Evolutionary conservation across 768 basidiomycete species (phyloP).

Genomic region (Mycena crocata): DNA sequence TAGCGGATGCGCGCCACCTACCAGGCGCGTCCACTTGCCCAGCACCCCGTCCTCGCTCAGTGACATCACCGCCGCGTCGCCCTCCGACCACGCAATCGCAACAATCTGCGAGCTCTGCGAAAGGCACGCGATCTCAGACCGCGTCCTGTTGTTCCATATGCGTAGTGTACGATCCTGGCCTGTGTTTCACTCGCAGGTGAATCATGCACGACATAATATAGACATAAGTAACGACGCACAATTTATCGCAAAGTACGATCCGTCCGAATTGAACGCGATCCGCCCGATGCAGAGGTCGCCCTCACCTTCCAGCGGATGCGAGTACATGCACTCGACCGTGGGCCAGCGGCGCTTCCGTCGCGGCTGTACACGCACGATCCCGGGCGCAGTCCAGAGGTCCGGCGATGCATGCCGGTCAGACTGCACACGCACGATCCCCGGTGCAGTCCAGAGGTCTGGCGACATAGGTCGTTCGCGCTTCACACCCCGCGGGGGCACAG

Average conservation of each 20-base stretch:
- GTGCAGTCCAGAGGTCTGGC: conserved; percentile 24
- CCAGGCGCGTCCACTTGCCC: conserved; percentile 68
- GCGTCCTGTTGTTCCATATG: conserved; percentile 65
- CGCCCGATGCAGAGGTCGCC: conserved; percentile 58
- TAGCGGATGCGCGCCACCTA: conserved; percentile 43
- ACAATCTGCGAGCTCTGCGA: conserved; percentile 62
- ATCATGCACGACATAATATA: not conserved
- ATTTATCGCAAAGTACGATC: conserved; percentile 65
- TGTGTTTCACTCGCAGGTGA: conserved; percentile 39
- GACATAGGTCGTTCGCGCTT: conserved; percentile 40
- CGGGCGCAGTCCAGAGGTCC: conserved; percentile 22
- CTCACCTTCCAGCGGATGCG: conserved; percentile 56
- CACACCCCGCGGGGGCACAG: conserved; percentile 30
- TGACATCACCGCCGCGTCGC: conserved; percentile 66
- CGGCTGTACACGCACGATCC: conserved; percentile 16
- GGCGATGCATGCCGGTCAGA: too few relatives aligned
- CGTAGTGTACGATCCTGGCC: conserved; percentile 72
- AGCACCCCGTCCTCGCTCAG: conserved; percentile 68
- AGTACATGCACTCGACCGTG: conserved; percentile 51
- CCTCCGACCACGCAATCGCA: conserved; percentile 69
- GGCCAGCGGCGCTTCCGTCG: conserved; percentile 57
- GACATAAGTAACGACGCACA: conserved; percentile 54
- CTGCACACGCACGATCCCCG: conserved; percentile 18
- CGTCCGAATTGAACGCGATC: conserved; percentile 65
- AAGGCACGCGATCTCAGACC: conserved; percentile 66